These are phyloP conservation scores for Tetrahymena malaccensis DNA, from an alignment of 73 alveolate species.

Conservation along the genomic window DNA sequence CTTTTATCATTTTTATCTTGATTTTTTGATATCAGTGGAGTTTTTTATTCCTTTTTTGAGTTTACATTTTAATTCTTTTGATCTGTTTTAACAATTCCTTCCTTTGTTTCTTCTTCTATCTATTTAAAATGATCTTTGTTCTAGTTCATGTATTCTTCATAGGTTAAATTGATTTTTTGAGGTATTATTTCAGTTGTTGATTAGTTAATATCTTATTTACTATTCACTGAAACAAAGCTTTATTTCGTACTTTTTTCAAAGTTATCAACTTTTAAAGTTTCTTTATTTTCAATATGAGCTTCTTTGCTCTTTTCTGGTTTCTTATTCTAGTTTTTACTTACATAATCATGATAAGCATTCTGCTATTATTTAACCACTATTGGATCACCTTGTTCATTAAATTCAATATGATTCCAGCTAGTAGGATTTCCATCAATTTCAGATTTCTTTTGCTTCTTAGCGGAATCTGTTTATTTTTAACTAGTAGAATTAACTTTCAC, in stretches of 20 bases:
- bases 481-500: background rate
- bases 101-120: background rate
- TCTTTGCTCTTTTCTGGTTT: background rate
- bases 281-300: background rate
- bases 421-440: background rate
- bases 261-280: background rate
- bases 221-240: background rate
- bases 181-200: background rate
- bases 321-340: background rate
- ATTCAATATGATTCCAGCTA: background rate
- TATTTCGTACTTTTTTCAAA: background rate
- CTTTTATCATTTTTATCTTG: background rate
- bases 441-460: background rate
- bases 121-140: background rate
- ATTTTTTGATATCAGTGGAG: background rate
- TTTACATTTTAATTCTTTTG: too few species aligned
- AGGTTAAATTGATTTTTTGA: background rate
- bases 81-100: background rate
- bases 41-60: background rate
- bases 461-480: background rate
- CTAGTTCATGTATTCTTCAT: background rate
- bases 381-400: background rate
- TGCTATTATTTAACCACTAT: background rate
- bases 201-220: background rate
- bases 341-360: background rate